phyloP scores from a whole-genome alignment of 192 early-diverging fungal species.

The Podila verticillata region DNA sequence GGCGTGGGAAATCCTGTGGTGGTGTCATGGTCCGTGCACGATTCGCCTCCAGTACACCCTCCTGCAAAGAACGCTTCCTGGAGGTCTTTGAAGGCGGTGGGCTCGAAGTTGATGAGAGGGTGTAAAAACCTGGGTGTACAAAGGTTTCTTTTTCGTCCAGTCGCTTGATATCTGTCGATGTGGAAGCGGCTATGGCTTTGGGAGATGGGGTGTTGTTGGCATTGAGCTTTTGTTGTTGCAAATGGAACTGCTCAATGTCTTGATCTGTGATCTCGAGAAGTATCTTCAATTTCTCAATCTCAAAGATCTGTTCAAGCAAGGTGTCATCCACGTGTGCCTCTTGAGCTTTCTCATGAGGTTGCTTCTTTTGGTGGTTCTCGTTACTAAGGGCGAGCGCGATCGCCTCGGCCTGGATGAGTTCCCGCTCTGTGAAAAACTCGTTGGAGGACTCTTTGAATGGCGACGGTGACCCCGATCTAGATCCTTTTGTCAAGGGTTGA shows the following conservation, averaged over 20 bases:
- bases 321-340: background rate
- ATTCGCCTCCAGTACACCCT: background rate
- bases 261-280: conserved; percentile 9
- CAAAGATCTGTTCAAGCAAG: background rate
- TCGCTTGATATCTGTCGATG: background rate
- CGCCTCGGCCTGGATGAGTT: too few species aligned
- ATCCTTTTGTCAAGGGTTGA: too few species aligned
- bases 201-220: background rate
- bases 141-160: conserved; percentile 20
- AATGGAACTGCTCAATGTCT: background rate
- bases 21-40: background rate
- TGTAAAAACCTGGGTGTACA: conserved; percentile 45
- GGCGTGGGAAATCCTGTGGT: background rate
- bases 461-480: too few species aligned
- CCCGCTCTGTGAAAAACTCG: too few species aligned
- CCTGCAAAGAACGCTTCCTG: conserved; percentile 22
- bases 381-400: background rate
- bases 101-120: conserved; percentile 1
- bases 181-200: background rate
- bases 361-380: background rate
- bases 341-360: background rate
- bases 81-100: background rate
- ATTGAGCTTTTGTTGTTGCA: conserved; percentile 3
- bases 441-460: too few species aligned
- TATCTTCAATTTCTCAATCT: conserved; percentile 7